These are phyloP conservation scores for Zhuliangozyma parablackwelliae DNA, from an alignment of 1,139 yeast genomes.

Conservation along the genomic window DNA sequence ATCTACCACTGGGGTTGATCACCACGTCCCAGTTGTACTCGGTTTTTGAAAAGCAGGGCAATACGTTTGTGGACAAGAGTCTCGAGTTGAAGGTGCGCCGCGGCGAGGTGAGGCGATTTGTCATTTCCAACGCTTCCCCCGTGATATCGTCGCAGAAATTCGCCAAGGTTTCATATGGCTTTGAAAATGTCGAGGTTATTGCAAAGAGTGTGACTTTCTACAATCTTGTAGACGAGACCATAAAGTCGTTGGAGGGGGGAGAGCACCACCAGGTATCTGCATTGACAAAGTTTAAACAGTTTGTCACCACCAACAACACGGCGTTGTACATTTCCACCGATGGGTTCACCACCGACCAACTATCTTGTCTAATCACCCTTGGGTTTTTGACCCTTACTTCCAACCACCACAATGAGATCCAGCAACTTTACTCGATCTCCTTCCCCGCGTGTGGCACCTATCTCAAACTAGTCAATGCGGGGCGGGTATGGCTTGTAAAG, in stretches of 20 bases:
- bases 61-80: constrained; percentile 42
- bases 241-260: constrained; percentile 4
- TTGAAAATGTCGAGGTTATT: constrained; percentile 40
- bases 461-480: constrained; percentile 43
- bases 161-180: constrained; percentile 40
- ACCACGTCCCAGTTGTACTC: constrained; percentile 40
- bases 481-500: constrained; percentile 49
- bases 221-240: constrained; percentile 13
- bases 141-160: constrained; percentile 32
- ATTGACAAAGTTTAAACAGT: constrained; percentile 21
- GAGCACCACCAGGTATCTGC: not conserved
- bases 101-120: constrained; percentile 34
- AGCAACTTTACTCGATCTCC: constrained; percentile 45
- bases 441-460: constrained; percentile 62
- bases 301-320: constrained; percentile 24
- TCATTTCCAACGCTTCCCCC: constrained; percentile 44
- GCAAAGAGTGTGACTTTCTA: constrained; percentile 23
- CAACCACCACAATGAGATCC: constrained; percentile 46
- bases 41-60: constrained; percentile 34
- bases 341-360: constrained; percentile 23
- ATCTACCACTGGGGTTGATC: constrained; percentile 31
- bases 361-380: constrained; percentile 34
- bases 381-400: constrained; percentile 56
- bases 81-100: constrained; percentile 31
- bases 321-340: constrained; percentile 24